Evolutionary conservation across 2,329 filamentous ascomycete genomes (phyloP), one percentile per base, ranked within the genome.

Genomic region (Fusarium miscanthi): DNA sequence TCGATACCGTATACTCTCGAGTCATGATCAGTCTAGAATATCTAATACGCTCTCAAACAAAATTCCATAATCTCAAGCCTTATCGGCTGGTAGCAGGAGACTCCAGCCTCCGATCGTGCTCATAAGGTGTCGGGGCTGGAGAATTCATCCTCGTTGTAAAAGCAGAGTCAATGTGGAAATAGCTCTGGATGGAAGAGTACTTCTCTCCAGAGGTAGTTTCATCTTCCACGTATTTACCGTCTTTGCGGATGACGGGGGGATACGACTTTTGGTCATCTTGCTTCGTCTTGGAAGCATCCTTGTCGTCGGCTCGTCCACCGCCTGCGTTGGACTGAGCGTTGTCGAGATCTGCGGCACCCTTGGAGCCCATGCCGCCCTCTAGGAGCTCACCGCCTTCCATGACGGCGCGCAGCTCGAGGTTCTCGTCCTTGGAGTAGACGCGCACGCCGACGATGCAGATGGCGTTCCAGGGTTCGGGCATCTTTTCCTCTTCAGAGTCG

Each of bases 381-480:
- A 84, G 80, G 7, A 89, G 81, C 72, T 85, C 82, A 30, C 86
- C 87, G 42, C 87, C 87, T 75, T 89, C 87, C 80, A 89, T 85
- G 25, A 89, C 86, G 17, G 88, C 85, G 41, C 84, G 82, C n/a
- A 89, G 79, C 78, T 88, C 84, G 6, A 90, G 81, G 37, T 82
- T 80, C 48, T 85, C 84, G 76, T 91, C 87, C 78, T 87, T 89
- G 75, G 87, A 87, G 78, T 91, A 91, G 10, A 91, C 86, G 8
- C 88, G 85, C 57, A 91, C 81, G 0, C 90, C 89, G 0, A 91
- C 85, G 23, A 91, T 87, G 58, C 85, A 87, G 49, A 91, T 85
- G 8, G 89, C 89, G 76, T 91, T 91, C 89, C 90, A 91, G 3
- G 88, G 87, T 30, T 88, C 85, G 1, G 85, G 79, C 74, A 84